phyloP scores from a whole-genome alignment of 495 filamentous ascomycete genomes.

The Parathielavia hyrcaniae region DNA sequence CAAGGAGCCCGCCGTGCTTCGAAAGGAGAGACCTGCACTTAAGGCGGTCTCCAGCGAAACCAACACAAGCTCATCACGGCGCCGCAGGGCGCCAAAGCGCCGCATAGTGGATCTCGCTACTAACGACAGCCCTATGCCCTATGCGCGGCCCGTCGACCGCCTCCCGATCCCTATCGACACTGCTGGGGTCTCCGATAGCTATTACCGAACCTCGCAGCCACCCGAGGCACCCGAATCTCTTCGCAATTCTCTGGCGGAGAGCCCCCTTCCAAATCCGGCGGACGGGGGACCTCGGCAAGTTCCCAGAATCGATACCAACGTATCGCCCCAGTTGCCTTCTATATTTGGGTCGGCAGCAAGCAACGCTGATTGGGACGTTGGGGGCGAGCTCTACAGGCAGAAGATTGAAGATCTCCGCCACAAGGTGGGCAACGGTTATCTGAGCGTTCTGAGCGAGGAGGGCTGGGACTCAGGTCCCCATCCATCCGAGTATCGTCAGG shows the following conservation, averaged over 20 bases:
- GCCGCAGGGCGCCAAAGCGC: constrained; percentile 54
- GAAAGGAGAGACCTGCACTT: constrained; percentile 44
- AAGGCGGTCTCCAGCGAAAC: constrained; percentile 46
- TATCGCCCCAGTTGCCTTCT: constrained; percentile 39
- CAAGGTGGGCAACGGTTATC: constrained; percentile 77
- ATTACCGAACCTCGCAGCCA: constrained; percentile 43
- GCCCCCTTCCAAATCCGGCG: constrained; percentile 26
- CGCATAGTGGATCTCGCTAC: constrained; percentile 78
- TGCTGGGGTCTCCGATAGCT: constrained; percentile 25
- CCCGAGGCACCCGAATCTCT: constrained; percentile 30
- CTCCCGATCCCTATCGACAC: constrained; percentile 7
- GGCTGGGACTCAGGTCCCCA: constrained; percentile 45
- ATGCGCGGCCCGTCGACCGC: constrained; percentile 26
- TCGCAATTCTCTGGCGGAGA: constrained; percentile 25
- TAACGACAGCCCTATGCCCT: constrained; percentile 46
- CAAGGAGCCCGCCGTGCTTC: constrained; percentile 43
- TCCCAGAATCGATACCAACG: constrained; percentile 44
- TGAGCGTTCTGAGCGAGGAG: constrained; percentile 78
- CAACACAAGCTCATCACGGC: constrained; percentile 46
- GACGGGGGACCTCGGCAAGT: constrained; percentile 33
- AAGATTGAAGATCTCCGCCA: constrained; percentile 79
- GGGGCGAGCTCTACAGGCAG: constrained; percentile 72
- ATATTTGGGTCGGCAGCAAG: constrained; percentile 36
- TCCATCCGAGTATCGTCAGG: constrained; percentile 30
- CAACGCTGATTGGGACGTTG: constrained; percentile 56